These are phyloP conservation scores for Yamadazyma kitorensis DNA, from an alignment of 805 yeast species.

Conservation along the genomic window DNA sequence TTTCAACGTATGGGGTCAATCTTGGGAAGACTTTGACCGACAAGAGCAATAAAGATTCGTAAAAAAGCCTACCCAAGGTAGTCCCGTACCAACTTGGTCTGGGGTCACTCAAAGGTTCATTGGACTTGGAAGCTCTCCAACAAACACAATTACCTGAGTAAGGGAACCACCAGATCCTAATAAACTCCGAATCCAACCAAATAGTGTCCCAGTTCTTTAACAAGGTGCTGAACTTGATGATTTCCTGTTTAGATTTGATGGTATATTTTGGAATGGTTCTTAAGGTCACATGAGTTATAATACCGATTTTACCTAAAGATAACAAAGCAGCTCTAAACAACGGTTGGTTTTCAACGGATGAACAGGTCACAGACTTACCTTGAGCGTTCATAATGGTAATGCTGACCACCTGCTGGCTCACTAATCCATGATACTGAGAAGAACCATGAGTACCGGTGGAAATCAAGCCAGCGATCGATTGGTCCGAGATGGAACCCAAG, in stretches of 20 bases:
- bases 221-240: conserved; percentile 72
- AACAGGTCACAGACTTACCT: conserved; percentile 70
- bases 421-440: conserved; percentile 86
- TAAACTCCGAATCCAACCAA: conserved; percentile 89
- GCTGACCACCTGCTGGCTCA: conserved; percentile 82
- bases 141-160: conserved; percentile 80
- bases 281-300: conserved; percentile 80
- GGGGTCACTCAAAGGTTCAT: conserved; percentile 60
- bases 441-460: conserved; percentile 98
- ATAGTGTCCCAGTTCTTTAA: conserved; percentile 70
- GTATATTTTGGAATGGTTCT: conserved; percentile 84
- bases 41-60: conserved; percentile 75
- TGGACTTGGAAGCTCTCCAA: conserved; percentile 86
- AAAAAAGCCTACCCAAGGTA: conserved; percentile 69
- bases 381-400: conserved; percentile 70
- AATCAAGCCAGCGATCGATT: conserved; percentile 91
- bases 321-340: conserved; percentile 79
- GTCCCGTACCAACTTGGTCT: conserved; percentile 86
- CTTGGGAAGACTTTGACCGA: conserved; percentile 72
- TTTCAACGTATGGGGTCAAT: conserved; percentile 81
- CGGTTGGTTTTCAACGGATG: conserved; percentile 59
- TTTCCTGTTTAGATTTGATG: conserved; percentile 76
- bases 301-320: conserved; percentile 88
- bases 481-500: conserved; percentile 91
- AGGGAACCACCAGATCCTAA: conserved; percentile 98